These are phyloP conservation scores for Coprinellus aureogranulatus DNA, from an alignment of 768 basidiomycete genomes.

Conservation along the genomic window DNA sequence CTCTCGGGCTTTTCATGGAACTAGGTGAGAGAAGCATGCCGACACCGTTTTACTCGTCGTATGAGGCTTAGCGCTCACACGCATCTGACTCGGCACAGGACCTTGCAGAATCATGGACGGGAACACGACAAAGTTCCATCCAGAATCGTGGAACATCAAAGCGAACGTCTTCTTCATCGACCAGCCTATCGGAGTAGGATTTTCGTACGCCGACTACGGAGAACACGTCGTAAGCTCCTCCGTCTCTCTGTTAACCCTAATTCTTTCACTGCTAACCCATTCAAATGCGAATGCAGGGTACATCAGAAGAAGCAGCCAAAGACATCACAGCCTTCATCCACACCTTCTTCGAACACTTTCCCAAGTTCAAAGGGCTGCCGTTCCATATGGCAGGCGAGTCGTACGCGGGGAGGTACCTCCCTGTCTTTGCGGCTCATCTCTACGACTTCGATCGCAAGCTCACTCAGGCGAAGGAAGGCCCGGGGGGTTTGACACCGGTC, in stretches of 20 bases:
- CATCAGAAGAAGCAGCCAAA: constrained; percentile 63
- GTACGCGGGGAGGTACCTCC: constrained; percentile 71
- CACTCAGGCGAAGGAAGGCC: too few species aligned
- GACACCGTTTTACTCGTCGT: neutral
- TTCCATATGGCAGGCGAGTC: constrained; percentile 74
- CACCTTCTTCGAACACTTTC: constrained; percentile 74
- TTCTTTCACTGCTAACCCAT: too few species aligned
- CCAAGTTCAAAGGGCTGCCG: constrained; percentile 60
- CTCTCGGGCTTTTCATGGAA: constrained; percentile 69
- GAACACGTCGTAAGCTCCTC: constrained; percentile 49
- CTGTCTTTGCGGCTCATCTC: constrained; percentile 72
- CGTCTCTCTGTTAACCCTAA: neutral
- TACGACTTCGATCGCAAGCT: constrained; percentile 66
- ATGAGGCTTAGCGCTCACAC: neutral
- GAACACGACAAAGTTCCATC: constrained; percentile 52
- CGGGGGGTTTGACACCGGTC: constrained; percentile 48
- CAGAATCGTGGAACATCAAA: constrained; percentile 66
- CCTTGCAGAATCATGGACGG: constrained; percentile 63
- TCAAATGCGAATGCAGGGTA: too few species aligned
- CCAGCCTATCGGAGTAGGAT: constrained; percentile 60
- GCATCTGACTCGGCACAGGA: constrained; percentile 27
- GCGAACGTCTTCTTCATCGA: constrained; percentile 64
- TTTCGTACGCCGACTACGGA: constrained; percentile 63
- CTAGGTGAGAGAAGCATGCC: constrained; percentile 17
- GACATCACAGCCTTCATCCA: constrained; percentile 70